Conservation (phyloP, 2,329 filamentous ascomycete species). For the Rasamsonia emersonii region DNA sequence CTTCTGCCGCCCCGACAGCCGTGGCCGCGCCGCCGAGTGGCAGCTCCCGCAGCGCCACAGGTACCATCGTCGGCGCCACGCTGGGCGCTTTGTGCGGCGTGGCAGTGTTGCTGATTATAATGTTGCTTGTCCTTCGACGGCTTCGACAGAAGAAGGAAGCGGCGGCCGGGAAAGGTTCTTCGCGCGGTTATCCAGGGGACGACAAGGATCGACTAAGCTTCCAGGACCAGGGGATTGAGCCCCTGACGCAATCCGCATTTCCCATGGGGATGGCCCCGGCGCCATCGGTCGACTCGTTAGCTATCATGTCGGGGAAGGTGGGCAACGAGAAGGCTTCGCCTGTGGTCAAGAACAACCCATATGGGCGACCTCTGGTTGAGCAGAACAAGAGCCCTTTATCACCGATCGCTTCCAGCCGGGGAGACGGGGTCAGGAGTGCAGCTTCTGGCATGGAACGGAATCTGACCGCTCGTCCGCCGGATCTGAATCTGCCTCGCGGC, state of each 20-base stretch:
- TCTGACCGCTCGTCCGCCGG: constrained; percentile 15
- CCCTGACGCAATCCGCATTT: constrained; percentile 32
- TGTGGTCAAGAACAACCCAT: constrained; percentile 7
- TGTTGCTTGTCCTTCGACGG: constrained; percentile 61
- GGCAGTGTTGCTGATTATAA: constrained; percentile 58
- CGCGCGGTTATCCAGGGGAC: constrained; percentile 36
- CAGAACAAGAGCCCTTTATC: constrained; percentile 19
- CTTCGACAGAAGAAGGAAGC: constrained; percentile 46
- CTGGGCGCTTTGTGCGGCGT: constrained; percentile 73
- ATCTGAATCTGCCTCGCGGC: too few species aligned
- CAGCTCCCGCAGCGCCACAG: constrained; percentile 22
- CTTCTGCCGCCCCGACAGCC: constrained; percentile 23
- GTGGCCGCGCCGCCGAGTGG: constrained; percentile 10
- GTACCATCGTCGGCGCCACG: constrained; percentile 68
- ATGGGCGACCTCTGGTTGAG: constrained; percentile 4
- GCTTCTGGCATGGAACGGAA: constrained; percentile 11
- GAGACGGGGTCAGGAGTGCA: constrained; percentile 14
- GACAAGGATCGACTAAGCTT: constrained; percentile 49
- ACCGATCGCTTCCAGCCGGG: constrained; percentile 21
- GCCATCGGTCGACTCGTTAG: constrained; percentile 31
- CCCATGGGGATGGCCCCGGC: constrained; percentile 38
- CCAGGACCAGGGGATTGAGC: constrained; percentile 37
- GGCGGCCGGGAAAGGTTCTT: constrained; percentile 37
- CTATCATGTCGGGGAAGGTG: constrained; percentile 32
- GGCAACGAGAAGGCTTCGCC: constrained; percentile 24